Base-by-base conservation (phyloP, 495 filamentous ascomycete species). In the Aspergillus carlsbadensis region DNA sequence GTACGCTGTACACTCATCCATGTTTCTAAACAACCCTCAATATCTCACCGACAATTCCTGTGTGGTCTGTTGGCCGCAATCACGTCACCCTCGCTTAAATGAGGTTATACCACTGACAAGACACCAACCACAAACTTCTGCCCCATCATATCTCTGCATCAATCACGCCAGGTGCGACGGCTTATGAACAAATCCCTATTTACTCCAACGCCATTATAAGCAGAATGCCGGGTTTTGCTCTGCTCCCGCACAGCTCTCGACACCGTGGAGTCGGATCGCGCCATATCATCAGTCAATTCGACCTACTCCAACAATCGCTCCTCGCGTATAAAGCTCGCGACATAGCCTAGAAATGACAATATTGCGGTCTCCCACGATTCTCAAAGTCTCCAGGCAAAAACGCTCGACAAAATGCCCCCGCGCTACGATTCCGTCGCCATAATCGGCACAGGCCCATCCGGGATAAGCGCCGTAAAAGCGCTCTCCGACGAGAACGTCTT, bases 401-500 rank as follows among this genome's bases (percentile, higher is more conserved):
- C 24, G 26, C 20, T 44, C 20, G n/a, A 39, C 17, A 44, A 36
- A 21, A 69, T 69, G 66, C 18, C 52, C 29, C 62, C 63, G 33
- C 59, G 66, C 14, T 69, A 62, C 42, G 41, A 45, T 37, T 53
- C 46, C 14, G 67, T 84, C 18, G 81, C 80, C 35, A 73, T 82
- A 1, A 79, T 84, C 41, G 79, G 81, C 6, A 72, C 75, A 6
- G 79, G 80, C 8, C 81, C 80, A 13, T 75, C 78, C 0, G 80
- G 80, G 1, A 73, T 79, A 33, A 81, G 81, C 34, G 61, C 80
- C 2, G 61, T 79, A n/a, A 77, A 81, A 64, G 78, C 80, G 5
- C 63, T 84, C 10, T 71, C 69, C 10, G 71, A 78, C 49, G 81
- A 84, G 53, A 67, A 78, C 34, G 60, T 63, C 0, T 84, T 83